phyloP scores from a whole-genome alignment of 805 yeast species.

The Kazachstania bromeliacearum region DNA sequence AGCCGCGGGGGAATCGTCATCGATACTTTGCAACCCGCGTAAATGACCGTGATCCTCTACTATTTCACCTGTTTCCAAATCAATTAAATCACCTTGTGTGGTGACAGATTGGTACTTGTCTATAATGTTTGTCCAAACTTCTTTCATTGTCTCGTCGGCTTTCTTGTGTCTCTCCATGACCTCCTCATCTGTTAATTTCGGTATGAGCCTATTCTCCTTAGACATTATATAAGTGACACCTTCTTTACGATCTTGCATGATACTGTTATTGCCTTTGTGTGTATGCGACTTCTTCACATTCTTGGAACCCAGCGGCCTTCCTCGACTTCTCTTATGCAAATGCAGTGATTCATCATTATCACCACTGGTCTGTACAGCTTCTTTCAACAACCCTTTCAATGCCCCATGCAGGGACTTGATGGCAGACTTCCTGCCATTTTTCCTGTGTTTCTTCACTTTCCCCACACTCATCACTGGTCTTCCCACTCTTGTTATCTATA shows the following conservation, averaged over 20 bases:
- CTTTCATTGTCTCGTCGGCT: constrained; percentile 30
- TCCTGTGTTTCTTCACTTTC: neutral
- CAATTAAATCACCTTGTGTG: constrained; percentile 55
- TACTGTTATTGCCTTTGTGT: neutral
- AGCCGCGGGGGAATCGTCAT: too few relatives aligned
- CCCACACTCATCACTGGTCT: too few relatives aligned
- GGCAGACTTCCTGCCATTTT: constrained; percentile 1
- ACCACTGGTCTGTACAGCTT: constrained; percentile 1
- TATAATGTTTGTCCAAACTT: constrained; percentile 44
- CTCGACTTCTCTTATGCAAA: neutral
- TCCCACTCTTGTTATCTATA: too few relatives aligned
- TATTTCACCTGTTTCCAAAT: constrained; percentile 53
- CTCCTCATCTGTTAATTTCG: constrained; percentile 27
- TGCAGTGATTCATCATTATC: neutral
- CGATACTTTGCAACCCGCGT: constrained; percentile 37
- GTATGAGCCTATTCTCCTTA: constrained; percentile 25
- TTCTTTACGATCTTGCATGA: constrained; percentile 1
- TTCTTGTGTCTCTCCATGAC: constrained; percentile 26
- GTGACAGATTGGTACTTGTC: constrained; percentile 43
- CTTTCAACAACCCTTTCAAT: constrained; percentile 15
- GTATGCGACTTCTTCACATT: neutral
- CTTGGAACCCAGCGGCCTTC: constrained; percentile 2
- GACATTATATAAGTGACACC: constrained; percentile 25
- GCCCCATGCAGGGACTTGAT: constrained; percentile 8
- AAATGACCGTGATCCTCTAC: constrained; percentile 64